Percentiles rank a stretch among this genome's conserved stretches.
Conservation (phyloP, 169 alveolate species). For the Eimeria tenella region DNA sequence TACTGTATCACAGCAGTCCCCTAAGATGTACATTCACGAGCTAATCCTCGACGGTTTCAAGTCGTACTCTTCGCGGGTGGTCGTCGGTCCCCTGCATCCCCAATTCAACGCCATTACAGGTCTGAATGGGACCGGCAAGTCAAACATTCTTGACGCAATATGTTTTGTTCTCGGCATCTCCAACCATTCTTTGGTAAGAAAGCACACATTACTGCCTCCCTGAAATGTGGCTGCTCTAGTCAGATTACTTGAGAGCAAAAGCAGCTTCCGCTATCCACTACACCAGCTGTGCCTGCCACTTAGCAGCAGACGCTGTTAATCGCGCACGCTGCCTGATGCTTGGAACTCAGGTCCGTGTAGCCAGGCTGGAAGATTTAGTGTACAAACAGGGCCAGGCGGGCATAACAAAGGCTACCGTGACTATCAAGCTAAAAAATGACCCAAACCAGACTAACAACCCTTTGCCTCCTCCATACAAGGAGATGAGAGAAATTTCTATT, state of each 20-base stretch:
- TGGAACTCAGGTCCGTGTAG: slow-evolving; percentile 92
- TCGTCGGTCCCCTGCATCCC: slow-evolving; percentile 75
- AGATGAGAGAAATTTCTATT: slow-evolving; percentile 92
- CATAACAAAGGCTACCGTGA: slow-evolving; percentile 98
- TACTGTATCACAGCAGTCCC: background rate
- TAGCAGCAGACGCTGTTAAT: too few relatives aligned
- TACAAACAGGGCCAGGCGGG: slow-evolving; percentile 99
- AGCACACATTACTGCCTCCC: too few relatives aligned
- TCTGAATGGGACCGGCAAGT: slow-evolving; percentile 99
- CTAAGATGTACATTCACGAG: slow-evolving; percentile 95
- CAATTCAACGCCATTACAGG: slow-evolving; percentile 99
- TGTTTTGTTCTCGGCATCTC: slow-evolving; percentile 93
- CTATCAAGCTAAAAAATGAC: slow-evolving; percentile 95
- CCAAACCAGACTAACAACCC: slow-evolving; percentile 86
- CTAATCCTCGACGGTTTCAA: slow-evolving; percentile 98
- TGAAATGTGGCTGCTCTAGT: too few relatives aligned
- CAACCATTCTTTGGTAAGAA: slow-evolving; percentile 51
- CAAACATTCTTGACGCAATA: slow-evolving; percentile 98
- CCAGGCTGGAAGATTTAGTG: slow-evolving; percentile 96
- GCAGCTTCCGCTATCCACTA: too few relatives aligned
- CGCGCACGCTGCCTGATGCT: too few relatives aligned
- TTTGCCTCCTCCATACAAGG: slow-evolving; percentile 90
- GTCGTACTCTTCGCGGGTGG: slow-evolving; percentile 87
- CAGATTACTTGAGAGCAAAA: too few relatives aligned
- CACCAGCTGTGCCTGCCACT: too few relatives aligned